These are phyloP conservation scores for Cordyceps militaris DNA, from an alignment of 2,329 filamentous ascomycete genomes.

Conservation along the genomic window DNA sequence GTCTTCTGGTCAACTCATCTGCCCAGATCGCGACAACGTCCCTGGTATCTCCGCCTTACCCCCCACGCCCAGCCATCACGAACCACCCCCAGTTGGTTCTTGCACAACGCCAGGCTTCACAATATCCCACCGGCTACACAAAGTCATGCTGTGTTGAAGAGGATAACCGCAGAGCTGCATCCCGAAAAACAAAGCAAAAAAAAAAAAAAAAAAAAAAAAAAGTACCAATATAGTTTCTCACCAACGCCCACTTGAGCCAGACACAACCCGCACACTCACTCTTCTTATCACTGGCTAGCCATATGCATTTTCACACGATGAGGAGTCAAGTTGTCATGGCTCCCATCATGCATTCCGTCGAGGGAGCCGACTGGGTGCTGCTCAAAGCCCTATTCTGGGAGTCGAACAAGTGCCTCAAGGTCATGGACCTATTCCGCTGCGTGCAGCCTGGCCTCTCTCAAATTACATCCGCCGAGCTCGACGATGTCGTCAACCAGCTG, in stretches of 20 bases:
- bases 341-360: background rate
- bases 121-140: background rate
- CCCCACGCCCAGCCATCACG: background rate
- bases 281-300: too few relatives aligned
- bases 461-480: background rate
- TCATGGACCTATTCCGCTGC: background rate
- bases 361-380: constrained; percentile 2
- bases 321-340: constrained; percentile 1
- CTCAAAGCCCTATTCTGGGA: constrained; percentile 5
- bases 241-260: too few relatives aligned
- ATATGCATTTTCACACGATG: background rate
- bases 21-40: background rate
- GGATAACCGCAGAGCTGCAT: background rate
- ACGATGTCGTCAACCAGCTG: background rate
- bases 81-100: background rate
- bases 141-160: background rate
- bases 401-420: constrained; percentile 2
- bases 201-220: background rate
- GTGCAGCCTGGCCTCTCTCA: background rate
- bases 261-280: too few relatives aligned
- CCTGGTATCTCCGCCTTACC: background rate
- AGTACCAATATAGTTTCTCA: background rate
- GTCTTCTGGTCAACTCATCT: background rate
- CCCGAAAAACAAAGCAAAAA: background rate
- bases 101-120: background rate